These are phyloP conservation scores for Stellera chamaejasme DNA, from an alignment of 345 rosid genomes.

Conservation along the genomic window DNA sequence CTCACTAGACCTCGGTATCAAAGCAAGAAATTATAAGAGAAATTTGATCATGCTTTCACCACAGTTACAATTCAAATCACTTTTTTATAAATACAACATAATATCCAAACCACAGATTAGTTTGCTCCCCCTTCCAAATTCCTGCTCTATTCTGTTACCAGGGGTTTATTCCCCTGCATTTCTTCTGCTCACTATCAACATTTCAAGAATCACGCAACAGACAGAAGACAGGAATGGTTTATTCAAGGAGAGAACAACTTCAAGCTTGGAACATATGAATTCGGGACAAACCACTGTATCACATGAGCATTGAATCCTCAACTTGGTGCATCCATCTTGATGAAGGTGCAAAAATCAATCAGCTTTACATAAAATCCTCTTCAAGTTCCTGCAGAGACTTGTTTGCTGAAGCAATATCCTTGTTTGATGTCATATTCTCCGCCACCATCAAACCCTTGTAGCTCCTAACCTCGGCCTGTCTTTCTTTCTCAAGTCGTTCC, in stretches of 20 bases:
- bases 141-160: constrained; percentile 5
- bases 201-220: background rate
- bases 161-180: background rate
- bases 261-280: constrained; percentile 13
- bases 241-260: constrained; percentile 19
- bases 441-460: constrained; percentile 95
- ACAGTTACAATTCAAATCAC: constrained; percentile 9
- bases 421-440: constrained; percentile 94
- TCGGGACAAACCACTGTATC: constrained; percentile 16
- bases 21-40: too few species aligned
- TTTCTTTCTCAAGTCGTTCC: constrained; percentile 87
- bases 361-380: constrained; percentile 87
- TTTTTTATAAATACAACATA: constrained; percentile 4
- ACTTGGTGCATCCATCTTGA: constrained; percentile 11
- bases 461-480: constrained; percentile 87
- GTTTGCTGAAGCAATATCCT: constrained; percentile 70
- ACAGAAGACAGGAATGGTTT: constrained; percentile 10
- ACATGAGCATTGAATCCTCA: constrained; percentile 9
- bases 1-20: too few species aligned
- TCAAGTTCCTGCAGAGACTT: constrained; percentile 93
- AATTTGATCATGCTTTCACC: background rate
- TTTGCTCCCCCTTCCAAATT: constrained; percentile 10
- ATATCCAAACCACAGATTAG: constrained; percentile 2
- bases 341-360: background rate
- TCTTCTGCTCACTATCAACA: constrained; percentile 5